These are phyloP conservation scores for Globisporangium echinulatum DNA, from an alignment of 352 stramenopile species.

Conservation along the genomic window DNA sequence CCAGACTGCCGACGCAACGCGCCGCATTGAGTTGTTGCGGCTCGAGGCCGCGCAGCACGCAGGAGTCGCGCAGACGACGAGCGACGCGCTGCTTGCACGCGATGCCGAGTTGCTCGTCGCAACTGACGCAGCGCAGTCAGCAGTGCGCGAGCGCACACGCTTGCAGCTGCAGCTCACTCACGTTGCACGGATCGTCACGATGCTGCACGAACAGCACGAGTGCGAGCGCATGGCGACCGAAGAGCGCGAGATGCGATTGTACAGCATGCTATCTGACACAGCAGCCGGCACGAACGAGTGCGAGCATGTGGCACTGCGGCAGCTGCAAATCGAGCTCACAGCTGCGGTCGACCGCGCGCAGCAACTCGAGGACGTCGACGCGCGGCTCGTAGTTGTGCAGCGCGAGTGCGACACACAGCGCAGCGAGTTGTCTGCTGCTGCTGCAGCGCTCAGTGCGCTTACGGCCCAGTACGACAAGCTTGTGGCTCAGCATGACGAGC, in stretches of 20 bases:
- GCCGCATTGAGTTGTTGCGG: constrained; percentile 43
- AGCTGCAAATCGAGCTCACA: constrained; percentile 38
- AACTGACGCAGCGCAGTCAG: constrained; percentile 25
- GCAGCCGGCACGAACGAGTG: constrained; percentile 39
- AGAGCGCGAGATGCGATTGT: constrained; percentile 31
- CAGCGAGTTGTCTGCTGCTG: background rate
- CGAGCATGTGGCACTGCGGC: constrained; percentile 31
- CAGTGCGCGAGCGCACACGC: constrained; percentile 29
- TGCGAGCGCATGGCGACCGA: constrained; percentile 33
- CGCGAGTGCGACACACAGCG: constrained; percentile 9
- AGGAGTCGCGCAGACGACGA: constrained; percentile 25
- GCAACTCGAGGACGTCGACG: constrained; percentile 35
- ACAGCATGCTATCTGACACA: constrained; percentile 25
- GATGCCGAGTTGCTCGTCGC: constrained; percentile 29
- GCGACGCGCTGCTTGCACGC: constrained; percentile 29
- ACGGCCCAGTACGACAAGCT: too few relatives aligned
- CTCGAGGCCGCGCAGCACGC: constrained; percentile 34
- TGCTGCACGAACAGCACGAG: constrained; percentile 31
- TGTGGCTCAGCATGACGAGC: background rate
- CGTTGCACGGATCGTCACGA: constrained; percentile 18
- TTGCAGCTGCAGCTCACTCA: constrained; percentile 53
- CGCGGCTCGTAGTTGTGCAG: constrained; percentile 13
- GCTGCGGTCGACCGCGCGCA: constrained; percentile 32
- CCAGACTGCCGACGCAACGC: constrained; percentile 42
- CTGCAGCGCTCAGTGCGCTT: background rate